Base-by-base conservation (phyloP, 75 land plant species). In the Selaginella moellendorffii region DNA sequence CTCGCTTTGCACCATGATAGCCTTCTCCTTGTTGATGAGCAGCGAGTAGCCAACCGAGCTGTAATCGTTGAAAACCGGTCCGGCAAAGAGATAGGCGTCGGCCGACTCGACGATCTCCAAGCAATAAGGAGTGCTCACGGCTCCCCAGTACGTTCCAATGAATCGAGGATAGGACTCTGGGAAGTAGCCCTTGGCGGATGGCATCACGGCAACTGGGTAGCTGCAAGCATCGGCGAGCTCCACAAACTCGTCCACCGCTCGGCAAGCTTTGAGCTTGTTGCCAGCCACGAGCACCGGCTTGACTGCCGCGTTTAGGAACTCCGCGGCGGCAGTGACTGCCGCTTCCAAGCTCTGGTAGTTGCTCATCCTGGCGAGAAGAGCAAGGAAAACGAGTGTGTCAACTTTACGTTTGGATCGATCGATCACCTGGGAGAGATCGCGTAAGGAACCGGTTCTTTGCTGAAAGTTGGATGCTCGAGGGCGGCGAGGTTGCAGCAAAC, bases 401-500 rank as follows among this genome's bases (percentile, higher is more conserved):
- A n/a, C n/a, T n/a, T n/a, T n/a, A n/a, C n/a, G n/a, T n/a, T n/a
- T n/a, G n/a, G n/a, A n/a, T n/a, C n/a, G n/a, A n/a, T n/a, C n/a
- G n/a, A n/a, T n/a, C n/a, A 82, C 81, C 31, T 69, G 14, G 77
- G 83, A 12, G 81, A 68, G 22, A 84, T 70, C 28, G 29, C 67
- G 68, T 72, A 85, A 8, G 84, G 88, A 27, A 85, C 74, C 0
- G 88, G 84, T 24, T 72, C 77, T 26, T 63, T 31, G 46, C 65
- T 64, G 54, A 85, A 85, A 9, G 82, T 69, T 0, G 84, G 88
- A 31, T 85, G 84, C 21, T 70, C 71, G 67, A 78, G 72, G n/a
- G 74, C 83, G n/a, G 87, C 73, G 63, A 85, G 63, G 29, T 85
- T 85, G 63, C 84, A 85, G 72, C 84, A 71, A 51, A 84, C 72